Percentiles rank a stretch among this genome's conserved stretches.
phyloP scores from a whole-genome alignment of 148 eudicot genomes.

The Fagopyrum esculentum region DNA sequence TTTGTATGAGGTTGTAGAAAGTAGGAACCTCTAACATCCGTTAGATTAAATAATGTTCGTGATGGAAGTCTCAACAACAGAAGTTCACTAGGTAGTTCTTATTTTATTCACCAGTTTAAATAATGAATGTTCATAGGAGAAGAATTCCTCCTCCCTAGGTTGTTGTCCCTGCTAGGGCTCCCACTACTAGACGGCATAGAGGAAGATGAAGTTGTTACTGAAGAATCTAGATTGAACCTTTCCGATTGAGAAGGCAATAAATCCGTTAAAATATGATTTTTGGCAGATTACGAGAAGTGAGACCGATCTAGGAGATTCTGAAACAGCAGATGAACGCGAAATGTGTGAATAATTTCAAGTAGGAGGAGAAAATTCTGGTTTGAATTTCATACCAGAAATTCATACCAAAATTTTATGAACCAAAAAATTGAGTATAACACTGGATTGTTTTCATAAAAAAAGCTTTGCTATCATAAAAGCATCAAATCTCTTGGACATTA shows the following conservation, averaged over 20 bases:
- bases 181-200: constrained; percentile 9
- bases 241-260: constrained; percentile 66
- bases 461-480: too few species aligned
- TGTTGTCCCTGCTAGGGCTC: constrained; percentile 18
- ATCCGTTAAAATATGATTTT: constrained; percentile 32
- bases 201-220: constrained; percentile 18
- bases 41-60: too few species aligned
- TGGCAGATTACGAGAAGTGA: not conserved
- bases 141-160: constrained; percentile 23
- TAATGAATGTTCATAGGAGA: constrained; percentile 29
- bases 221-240: constrained; percentile 36
- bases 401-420: too few species aligned
- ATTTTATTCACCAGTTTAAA: too few species aligned
- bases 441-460: too few species aligned
- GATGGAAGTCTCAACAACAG: too few species aligned
- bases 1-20: too few species aligned
- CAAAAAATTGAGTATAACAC: too few species aligned
- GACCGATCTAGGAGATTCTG: not conserved
- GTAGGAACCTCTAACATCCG: too few species aligned
- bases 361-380: not conserved
- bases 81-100: too few species aligned
- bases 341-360: not conserved
- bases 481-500: too few species aligned
- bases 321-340: not conserved
- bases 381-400: too few species aligned